These are phyloP conservation scores for Apophysomyces ossiformis DNA, from an alignment of 371 early-diverging fungal species.

Conservation along the genomic window DNA sequence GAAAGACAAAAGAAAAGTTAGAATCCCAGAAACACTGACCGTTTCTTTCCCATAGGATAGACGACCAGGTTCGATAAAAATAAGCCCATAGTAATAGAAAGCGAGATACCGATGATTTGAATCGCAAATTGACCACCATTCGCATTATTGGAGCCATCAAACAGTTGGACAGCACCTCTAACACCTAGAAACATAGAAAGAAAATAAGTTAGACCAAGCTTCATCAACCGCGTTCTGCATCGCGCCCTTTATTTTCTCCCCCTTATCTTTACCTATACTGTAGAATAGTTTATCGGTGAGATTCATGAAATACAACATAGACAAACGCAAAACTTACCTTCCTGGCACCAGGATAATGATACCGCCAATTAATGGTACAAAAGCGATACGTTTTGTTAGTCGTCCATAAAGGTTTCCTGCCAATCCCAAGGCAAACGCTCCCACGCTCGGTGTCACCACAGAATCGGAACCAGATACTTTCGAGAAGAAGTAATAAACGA, in stretches of 20 bases:
- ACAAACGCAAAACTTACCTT: conserved; percentile 19
- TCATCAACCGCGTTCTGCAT: too few species aligned
- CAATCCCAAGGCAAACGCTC: conserved; percentile 42
- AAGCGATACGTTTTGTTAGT: conserved; percentile 35
- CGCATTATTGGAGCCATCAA: conserved; percentile 32
- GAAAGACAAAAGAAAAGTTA: conserved; percentile 13
- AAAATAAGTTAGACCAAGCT: neutral
- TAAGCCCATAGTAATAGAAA: conserved; percentile 43
- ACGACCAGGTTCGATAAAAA: conserved; percentile 42
- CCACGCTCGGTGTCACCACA: conserved; percentile 41
- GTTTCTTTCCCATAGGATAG: conserved; percentile 42
- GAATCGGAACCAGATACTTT: conserved; percentile 21
- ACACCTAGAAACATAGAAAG: conserved; percentile 28
- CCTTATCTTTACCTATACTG: neutral
- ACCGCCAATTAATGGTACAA: conserved; percentile 44
- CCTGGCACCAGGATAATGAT: conserved; percentile 45
- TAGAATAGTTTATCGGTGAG: neutral
- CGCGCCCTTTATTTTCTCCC: too few species aligned
- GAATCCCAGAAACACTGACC: conserved; percentile 42
- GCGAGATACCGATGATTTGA: conserved; percentile 39
- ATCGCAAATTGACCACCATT: conserved; percentile 33
- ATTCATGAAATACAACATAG: neutral
- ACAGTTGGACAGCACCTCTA: conserved; percentile 35
- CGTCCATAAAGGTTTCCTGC: conserved; percentile 38
- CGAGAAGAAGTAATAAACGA: conserved; percentile 37